A percentile compares a stretch with the other conserved stretches of the same genome.
Evolutionary conservation across 768 basidiomycete species (phyloP).

Genomic region (Sporobolomyces pararoseus): DNA sequence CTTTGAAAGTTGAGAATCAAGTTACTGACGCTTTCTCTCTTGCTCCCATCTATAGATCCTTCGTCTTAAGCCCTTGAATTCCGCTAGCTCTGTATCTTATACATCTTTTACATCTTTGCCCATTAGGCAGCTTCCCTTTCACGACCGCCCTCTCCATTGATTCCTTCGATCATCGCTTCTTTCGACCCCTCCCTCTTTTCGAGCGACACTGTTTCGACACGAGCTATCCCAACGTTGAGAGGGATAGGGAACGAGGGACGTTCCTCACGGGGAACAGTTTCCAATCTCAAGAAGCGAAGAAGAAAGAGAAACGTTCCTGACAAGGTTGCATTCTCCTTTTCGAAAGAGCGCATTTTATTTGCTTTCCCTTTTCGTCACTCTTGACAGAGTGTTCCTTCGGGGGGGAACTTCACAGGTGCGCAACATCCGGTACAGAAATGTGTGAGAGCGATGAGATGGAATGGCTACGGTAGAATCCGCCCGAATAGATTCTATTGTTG

Average conservation of each 20-base stretch:
- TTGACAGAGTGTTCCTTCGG: not conserved
- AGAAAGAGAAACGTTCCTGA: conserved; percentile 3
- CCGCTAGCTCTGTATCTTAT: too few relatives aligned
- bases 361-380: conserved; percentile 3
- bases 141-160: not conserved
- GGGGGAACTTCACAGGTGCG: conserved; percentile 23
- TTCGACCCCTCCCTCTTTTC: not conserved
- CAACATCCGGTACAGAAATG: too few relatives aligned
- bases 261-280: too few relatives aligned
- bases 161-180: not conserved
- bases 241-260: too few relatives aligned
- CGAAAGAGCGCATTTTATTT: conserved; percentile 15
- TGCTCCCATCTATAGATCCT: not conserved
- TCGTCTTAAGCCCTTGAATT: too few relatives aligned
- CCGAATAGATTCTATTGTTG: too few relatives aligned
- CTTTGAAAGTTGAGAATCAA: too few relatives aligned
- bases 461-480: not conserved
- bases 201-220: not conserved
- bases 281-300: conserved; percentile 2
- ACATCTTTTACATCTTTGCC: too few relatives aligned
- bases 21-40: not conserved
- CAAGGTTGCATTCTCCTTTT: conserved; percentile 1
- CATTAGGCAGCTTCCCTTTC: too few relatives aligned
- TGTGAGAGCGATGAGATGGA: too few relatives aligned
- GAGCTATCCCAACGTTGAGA: too few relatives aligned